Base-by-base conservation (phyloP, 306 rosid genomes). In the Quercus suber region DNA sequence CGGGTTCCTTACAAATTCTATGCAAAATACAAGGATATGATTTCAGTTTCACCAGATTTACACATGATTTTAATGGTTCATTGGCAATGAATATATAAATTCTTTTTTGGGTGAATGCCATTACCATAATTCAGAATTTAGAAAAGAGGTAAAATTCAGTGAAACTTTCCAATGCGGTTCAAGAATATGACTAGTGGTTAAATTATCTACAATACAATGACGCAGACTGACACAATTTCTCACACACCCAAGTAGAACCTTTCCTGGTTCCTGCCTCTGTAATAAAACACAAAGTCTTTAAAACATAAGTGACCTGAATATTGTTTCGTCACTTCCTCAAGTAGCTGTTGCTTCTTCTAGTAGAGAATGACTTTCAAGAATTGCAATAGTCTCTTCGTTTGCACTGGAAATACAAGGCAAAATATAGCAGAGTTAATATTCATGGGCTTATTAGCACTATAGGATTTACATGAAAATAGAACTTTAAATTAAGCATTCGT, bases 301-400 rank as follows among this genome's bases (percentile, higher is more conserved):
- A 28, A 72, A 56, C 14, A 55, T 51, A 69, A 37, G 57, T 18
- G 79, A 55, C 65, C 72, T 65, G 69, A 75, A 75, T 49, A 58
- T 63, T 20, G 73, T 73, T 77, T 68, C 72, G 28, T 11, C 55
- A 28, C 51, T 78, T 53, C 21, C 55, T 86, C 79, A 88, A 81
- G 73, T n/a, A 76, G 79, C 56, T 21, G 73, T 69, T 77, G 80
- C 73, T 79, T 86, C 92, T 78, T 84, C 84, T 41, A 31, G 73
- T 2, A 91, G 81, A 78, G 86, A 81, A 88, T 87, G 83, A 75
- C 85, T 89, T 77, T 86, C 89, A 75, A 91, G 90, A 69, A 93
- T 88, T 45, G 84, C 85, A 71, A 84, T 59, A 18, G 96, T 91
- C 81, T 91, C 96, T 75, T 85, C 92, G 82, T 74, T 88, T 33